phyloP scores from a whole-genome alignment of 352 stramenopile species.

The Phytophthora pinifolia region DNA sequence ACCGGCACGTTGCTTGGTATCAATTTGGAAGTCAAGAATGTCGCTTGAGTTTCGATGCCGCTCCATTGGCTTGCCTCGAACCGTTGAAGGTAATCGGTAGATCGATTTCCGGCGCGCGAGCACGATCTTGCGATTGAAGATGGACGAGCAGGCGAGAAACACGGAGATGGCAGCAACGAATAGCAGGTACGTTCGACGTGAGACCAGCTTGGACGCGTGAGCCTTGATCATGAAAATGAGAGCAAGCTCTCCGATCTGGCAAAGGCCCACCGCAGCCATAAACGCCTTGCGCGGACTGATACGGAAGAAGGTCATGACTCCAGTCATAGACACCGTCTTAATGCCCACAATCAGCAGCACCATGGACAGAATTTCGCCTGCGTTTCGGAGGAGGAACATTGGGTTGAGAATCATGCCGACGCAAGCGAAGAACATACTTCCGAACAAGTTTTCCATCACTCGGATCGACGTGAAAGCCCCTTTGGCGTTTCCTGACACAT shows the following conservation, averaged over 20 bases:
- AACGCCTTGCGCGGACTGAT: constrained; percentile 77
- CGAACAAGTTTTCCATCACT: constrained; percentile 88
- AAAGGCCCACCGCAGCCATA: constrained; percentile 70
- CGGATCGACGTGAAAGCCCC: constrained; percentile 80
- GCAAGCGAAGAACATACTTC: constrained; percentile 88
- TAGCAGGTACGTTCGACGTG: constrained; percentile 77
- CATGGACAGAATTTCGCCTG: constrained; percentile 80
- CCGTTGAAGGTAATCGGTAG: constrained; percentile 51
- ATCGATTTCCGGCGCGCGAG: constrained; percentile 60
- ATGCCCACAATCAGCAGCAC: constrained; percentile 76
- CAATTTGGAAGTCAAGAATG: constrained; percentile 13
- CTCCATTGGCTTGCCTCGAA: constrained; percentile 22
- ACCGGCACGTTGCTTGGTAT: constrained; percentile 15
- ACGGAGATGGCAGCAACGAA: constrained; percentile 81
- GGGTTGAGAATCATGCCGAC: constrained; percentile 89
- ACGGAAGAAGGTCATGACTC: constrained; percentile 81
- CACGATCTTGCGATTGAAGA: constrained; percentile 76
- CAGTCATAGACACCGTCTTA: constrained; percentile 74
- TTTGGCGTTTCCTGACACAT: constrained; percentile 62
- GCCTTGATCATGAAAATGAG: constrained; percentile 92
- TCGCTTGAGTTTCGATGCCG: constrained; percentile 20
- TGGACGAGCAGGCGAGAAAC: constrained; percentile 79
- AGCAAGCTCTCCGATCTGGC: constrained; percentile 82
- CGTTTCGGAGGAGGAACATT: constrained; percentile 78
- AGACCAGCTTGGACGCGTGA: constrained; percentile 80